Evolutionary conservation across 805 yeast species (phyloP), one percentile per base, ranked within the genome.

Genomic region (Kockiozyma suomiensis): DNA sequence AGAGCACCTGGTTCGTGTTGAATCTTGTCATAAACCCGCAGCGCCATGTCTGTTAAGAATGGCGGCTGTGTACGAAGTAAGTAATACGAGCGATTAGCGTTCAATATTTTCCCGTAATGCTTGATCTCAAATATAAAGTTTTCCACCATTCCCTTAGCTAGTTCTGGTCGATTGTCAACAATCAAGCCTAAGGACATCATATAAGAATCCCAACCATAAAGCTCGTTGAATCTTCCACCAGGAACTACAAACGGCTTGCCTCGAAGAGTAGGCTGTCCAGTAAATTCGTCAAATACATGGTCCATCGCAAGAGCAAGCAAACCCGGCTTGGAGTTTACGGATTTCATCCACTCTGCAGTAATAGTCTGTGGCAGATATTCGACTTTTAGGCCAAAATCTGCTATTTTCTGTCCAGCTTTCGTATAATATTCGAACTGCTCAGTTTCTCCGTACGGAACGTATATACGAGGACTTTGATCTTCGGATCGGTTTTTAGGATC

Each of bases 131-230:
- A 94, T 56, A 90, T 86, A 72, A 91, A 92, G 74, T 93, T 92
- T 71, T 87, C 92, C 12, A 92, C 89, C 93, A 93, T 90, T 0
- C 96, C 96, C 67, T 85, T 79, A 7, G 97, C 93, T 35, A 92
- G 79, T 42, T 85, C 88, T 21, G 84, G 73, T 52, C 84, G 79
- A 42, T 81, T 82, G 69, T 88, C 87, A 28, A 82, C 80, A 26
- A 94, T 72, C 43, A 94, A 78, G 0, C 98, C 99, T 25, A 91
- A 74, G 0, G 94, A 83, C 71, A 87, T 91, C 87, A 94, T 88
- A 71, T 94, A 93, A 1, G 97, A 90, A 73, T 93, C 99, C 99
- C 99, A 93, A 15, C 98, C 99, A 70, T 94, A 93, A 59, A 91
- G 81, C 75, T 93, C 99, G 75, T 94, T 94, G 75, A 93, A 93